Evolutionary conservation across 2,329 filamentous ascomycete genomes (phyloP), one percentile per base, ranked within the genome.

Genomic region (Trichoderma arundinaceum): DNA sequence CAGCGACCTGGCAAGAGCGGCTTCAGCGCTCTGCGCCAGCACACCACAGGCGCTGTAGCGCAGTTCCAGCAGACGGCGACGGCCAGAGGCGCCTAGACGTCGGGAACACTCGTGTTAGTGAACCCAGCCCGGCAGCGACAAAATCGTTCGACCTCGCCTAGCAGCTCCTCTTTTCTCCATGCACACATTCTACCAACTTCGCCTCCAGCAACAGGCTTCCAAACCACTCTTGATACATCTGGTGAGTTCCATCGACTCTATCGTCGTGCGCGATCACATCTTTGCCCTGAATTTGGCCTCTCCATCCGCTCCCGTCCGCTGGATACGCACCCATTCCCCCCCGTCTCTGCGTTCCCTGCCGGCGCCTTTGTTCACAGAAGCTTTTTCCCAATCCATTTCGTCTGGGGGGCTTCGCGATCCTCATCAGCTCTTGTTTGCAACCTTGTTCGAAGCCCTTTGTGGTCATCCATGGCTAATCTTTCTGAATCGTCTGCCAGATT

Each of bases 111-210:
- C 66, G 52, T 68, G 66, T 68, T 68, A 66, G 63, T 68, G 66
- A 68, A 48, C 64, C 71, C 72, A 71, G 65, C 68, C 68, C 68
- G 68, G 71, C 72, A 73, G 71, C 74, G 76, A 77, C 77, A 78
- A 79, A 79, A 67, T 78, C 76, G 72, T 75, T 75, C 73, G 73
- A 76, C 77, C 73, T 78, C 73, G 69, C 72, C 73, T 72, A 71
- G 73, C 76, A 68, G 68, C 71, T 79, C 78, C 78, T 80, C 78
- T 79, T 79, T 79, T 80, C 78, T 76, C 75, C 76, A 76, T 78
- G 73, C 77, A 78, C 78, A 77, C 76, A 74, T 73, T 75, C 76
- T 74, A 72, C 72, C 75, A 72, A 72, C 72, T 74, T 73, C 67
- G 70, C 72, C 72, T 35, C 74, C 76, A 72, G 72, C 74, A 75